Percentiles rank a stretch among this genome's conserved stretches.
Conservation (phyloP, 345 rosid species). For the Salix arbutifolia region DNA sequence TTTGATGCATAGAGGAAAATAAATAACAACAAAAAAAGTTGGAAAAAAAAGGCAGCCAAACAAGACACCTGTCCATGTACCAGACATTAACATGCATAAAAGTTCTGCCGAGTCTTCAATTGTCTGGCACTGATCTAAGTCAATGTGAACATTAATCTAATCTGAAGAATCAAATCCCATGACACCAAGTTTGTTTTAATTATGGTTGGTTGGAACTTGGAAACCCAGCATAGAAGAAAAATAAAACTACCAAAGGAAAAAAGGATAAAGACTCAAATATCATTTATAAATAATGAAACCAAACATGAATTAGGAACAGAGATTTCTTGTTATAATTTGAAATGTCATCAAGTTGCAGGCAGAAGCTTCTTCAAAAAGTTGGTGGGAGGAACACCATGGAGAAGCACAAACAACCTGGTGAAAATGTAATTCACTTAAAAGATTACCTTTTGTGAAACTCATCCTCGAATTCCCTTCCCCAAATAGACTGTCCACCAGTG, state of each 20-base stretch:
- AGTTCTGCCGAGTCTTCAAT: background rate
- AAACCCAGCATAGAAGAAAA: background rate
- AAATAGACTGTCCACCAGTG: slow-evolving; percentile 97
- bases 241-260: background rate
- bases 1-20: background rate
- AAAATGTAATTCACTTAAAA: background rate
- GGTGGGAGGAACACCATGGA: background rate
- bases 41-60: background rate
- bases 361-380: slow-evolving; percentile 9
- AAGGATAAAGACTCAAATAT: background rate
- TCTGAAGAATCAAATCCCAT: background rate
- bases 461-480: slow-evolving; percentile 99
- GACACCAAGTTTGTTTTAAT: background rate
- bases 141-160: background rate
- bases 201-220: background rate
- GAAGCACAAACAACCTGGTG: background rate
- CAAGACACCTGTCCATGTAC: background rate
- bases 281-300: background rate
- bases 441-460: slow-evolving; percentile 96
- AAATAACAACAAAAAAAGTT: background rate
- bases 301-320: background rate
- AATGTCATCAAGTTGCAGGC: background rate
- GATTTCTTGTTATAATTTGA: background rate
- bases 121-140: background rate
- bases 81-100: background rate